Evolutionary conservation across 129 eudicot genomes (phyloP).

Genomic region (Gnaphalium uliginosum): DNA sequence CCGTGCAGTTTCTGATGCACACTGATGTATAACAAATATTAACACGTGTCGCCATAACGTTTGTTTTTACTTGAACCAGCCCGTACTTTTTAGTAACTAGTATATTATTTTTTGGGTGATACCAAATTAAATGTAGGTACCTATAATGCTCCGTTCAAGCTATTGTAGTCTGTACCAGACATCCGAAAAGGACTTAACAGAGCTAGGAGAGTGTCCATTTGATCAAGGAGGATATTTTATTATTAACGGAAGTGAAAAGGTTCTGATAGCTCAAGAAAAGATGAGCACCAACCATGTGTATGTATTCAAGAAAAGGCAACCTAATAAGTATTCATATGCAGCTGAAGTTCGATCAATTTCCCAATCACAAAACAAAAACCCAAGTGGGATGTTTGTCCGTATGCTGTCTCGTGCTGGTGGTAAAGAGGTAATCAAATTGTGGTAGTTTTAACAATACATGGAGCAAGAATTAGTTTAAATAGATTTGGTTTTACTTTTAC

Average conservation of each 20-base stretch:
- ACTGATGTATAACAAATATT: too few species aligned
- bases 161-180: conserved; percentile 51
- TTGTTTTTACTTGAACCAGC: too few species aligned
- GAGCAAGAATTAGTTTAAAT: neutral
- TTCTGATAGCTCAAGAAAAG: conserved; percentile 73
- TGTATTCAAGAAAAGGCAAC: conserved; percentile 72
- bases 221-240: conserved; percentile 85
- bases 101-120: too few species aligned
- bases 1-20: too few species aligned
- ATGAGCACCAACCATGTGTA: conserved; percentile 82
- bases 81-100: too few species aligned
- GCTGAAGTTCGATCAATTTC: conserved; percentile 68
- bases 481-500: neutral
- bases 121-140: conserved; percentile 45
- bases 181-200: conserved; percentile 69
- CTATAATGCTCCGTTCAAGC: conserved; percentile 55
- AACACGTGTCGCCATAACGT: too few species aligned
- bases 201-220: conserved; percentile 73
- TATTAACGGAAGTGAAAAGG: conserved; percentile 80
- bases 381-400: conserved; percentile 45
- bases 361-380: conserved; percentile 60
- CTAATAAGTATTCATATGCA: conserved; percentile 64
- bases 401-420: conserved; percentile 47
- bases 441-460: too few species aligned
- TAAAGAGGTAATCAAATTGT: conserved; percentile 48